phyloP scores from a whole-genome alignment of 31 red algal species.

The Asparagopsis taxiformis region DNA sequence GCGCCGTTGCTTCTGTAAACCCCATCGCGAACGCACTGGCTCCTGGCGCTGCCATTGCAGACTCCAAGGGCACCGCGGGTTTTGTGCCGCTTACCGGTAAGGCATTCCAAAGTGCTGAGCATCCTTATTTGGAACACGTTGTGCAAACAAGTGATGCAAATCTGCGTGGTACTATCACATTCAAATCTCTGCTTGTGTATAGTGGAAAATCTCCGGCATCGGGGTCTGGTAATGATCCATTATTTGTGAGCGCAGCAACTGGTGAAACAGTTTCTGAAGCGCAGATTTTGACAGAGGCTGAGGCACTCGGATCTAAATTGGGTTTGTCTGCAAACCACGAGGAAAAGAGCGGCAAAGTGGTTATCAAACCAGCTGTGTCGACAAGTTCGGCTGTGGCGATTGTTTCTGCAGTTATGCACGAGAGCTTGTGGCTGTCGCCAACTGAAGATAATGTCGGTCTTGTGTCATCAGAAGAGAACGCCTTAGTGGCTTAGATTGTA shows the following conservation, averaged over 20 bases:
- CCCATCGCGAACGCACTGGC: conserved; percentile 20
- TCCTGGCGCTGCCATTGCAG: conserved; percentile 14
- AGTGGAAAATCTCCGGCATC: conserved; percentile 18
- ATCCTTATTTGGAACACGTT: conserved; percentile 35
- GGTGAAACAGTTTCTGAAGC: conserved; percentile 14
- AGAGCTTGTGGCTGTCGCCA: conserved; percentile 17
- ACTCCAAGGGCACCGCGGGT: conserved; percentile 25
- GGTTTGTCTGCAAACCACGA: conserved; percentile 22
- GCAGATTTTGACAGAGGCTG: conserved; percentile 17
- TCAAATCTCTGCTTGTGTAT: conserved; percentile 56
- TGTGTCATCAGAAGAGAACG: conserved; percentile 19
- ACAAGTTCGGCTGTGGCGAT: conserved; percentile 1
- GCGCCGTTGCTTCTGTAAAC: conserved; percentile 23
- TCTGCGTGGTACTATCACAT: conserved; percentile 29
- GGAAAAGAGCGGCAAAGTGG: conserved; percentile 30
- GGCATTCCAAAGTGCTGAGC: conserved; percentile 7
- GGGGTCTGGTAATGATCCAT: not conserved
- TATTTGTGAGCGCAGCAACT: conserved; percentile 11
- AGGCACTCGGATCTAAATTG: conserved; percentile 25
- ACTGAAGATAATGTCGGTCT: conserved; percentile 1
- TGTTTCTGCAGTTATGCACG: conserved; percentile 44
- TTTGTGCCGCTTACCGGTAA: conserved; percentile 26
- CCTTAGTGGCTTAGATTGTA: conserved; percentile 25
- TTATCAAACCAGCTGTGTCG: conserved; percentile 13
- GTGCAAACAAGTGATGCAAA: conserved; percentile 46